phyloP scores from a whole-genome alignment of 805 yeast genomes.

The Nakazawaea laoshanensis region DNA sequence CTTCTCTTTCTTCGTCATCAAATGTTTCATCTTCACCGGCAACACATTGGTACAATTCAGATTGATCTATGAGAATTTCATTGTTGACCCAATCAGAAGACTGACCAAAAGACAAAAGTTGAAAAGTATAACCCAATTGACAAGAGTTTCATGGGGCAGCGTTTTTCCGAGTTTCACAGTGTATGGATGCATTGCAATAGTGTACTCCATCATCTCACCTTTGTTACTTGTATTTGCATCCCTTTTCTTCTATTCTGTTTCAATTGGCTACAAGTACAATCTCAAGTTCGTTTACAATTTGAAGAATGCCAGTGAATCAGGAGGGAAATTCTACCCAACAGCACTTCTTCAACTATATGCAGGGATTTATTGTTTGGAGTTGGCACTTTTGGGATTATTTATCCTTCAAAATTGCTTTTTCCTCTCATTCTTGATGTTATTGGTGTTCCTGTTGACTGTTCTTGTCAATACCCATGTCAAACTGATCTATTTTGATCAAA shows the following conservation, averaged over 20 bases:
- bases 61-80: constrained; percentile 19
- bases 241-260: constrained; percentile 47
- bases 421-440: constrained; percentile 45
- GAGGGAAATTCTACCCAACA: constrained; percentile 63
- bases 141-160: constrained; percentile 61
- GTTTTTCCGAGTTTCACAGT: constrained; percentile 71
- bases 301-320: constrained; percentile 49
- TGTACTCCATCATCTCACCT: constrained; percentile 77
- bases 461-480: constrained; percentile 48
- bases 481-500: constrained; percentile 25
- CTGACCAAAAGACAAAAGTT: constrained; percentile 13
- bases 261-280: constrained; percentile 64
- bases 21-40: constrained; percentile 73
- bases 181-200: constrained; percentile 68
- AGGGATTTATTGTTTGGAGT: constrained; percentile 76
- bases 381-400: constrained; percentile 70
- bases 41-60: constrained; percentile 51
- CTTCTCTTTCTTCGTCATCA: constrained; percentile 64
- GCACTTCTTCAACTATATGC: constrained; percentile 72
- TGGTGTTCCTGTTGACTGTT: constrained; percentile 43
- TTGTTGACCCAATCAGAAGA: constrained; percentile 59
- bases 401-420: constrained; percentile 34
- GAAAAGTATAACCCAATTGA: not conserved
- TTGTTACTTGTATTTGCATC: constrained; percentile 54
- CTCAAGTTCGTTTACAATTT: constrained; percentile 47